Evolutionary conservation across 257 asterid species (phyloP).

Genomic region (Rauvolfia tetraphylla): DNA sequence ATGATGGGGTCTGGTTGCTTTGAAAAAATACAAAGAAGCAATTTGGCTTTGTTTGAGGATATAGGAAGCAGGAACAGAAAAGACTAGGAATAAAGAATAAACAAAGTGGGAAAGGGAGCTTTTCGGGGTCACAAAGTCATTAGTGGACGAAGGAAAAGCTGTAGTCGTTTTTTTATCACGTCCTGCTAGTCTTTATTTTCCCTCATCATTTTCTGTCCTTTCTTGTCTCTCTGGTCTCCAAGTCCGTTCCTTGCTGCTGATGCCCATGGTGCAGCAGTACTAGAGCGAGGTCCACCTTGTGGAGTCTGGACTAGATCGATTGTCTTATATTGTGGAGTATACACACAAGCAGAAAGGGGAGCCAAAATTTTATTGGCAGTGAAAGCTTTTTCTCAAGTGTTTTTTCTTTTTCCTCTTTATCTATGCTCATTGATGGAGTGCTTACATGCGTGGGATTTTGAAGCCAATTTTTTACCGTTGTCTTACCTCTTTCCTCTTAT

Average conservation of each 20-base stretch:
- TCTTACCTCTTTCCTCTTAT: too few species aligned
- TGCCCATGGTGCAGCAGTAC: not conserved
- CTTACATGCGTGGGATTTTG: too few species aligned
- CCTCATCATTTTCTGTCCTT: conserved; percentile 14
- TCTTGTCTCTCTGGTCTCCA: not conserved
- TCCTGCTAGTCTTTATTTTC: not conserved
- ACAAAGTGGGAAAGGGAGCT: not conserved
- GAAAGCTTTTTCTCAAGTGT: too few species aligned
- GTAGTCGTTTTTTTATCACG: conserved; percentile 4
- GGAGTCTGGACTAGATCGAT: too few species aligned
- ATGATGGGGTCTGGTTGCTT: not conserved
- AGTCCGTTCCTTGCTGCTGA: too few species aligned
- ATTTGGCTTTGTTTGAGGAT: not conserved
- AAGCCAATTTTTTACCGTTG: too few species aligned
- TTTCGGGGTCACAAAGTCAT: not conserved
- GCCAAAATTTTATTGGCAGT: too few species aligned
- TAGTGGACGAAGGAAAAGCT: not conserved
- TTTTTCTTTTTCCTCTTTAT: too few species aligned
- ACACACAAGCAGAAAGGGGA: too few species aligned
- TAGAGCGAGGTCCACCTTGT: too few species aligned
- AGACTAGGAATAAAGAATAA: not conserved
- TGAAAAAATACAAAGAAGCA: not conserved
- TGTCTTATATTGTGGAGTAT: too few species aligned
- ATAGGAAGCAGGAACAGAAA: conserved; percentile 1
- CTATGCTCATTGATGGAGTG: too few species aligned